Evolutionary conservation across 208 protist species (phyloP).

Genomic region (Acanthamoeba castellanii): DNA sequence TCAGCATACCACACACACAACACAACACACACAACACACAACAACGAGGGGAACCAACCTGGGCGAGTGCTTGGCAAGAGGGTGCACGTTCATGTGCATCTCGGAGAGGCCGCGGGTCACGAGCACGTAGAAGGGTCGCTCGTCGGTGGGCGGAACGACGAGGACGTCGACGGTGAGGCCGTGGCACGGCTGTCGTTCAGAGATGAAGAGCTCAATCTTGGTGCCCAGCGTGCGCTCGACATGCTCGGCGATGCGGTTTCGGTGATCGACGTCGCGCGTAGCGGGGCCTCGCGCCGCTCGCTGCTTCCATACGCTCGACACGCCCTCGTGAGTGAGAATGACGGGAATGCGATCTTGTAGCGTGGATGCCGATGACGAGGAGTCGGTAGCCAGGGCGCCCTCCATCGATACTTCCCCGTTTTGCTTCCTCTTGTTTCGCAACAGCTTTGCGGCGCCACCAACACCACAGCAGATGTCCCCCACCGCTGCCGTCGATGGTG

Average conservation of each 20-base stretch:
- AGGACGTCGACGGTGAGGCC: slow-evolving; percentile 58
- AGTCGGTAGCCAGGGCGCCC: not conserved
- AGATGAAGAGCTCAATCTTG: slow-evolving; percentile 69
- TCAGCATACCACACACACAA: not conserved
- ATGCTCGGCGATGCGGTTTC: slow-evolving; percentile 56
- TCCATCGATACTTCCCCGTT: slow-evolving; percentile 19
- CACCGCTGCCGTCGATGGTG: not conserved
- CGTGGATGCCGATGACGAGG: not conserved
- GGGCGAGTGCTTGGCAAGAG: slow-evolving; percentile 44
- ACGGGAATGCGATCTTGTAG: slow-evolving; percentile 37
- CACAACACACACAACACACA: not conserved
- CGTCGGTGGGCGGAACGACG: slow-evolving; percentile 54
- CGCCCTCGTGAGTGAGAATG: slow-evolving; percentile 60
- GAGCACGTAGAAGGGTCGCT: slow-evolving; percentile 59
- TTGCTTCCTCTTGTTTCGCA: slow-evolving; percentile 42
- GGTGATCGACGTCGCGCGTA: slow-evolving; percentile 44
- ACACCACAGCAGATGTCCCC: slow-evolving; percentile 26
- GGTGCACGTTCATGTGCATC: slow-evolving; percentile 63
- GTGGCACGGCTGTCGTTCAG: slow-evolving; percentile 54
- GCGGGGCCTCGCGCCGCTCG: slow-evolving; percentile 11
- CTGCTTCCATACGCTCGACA: slow-evolving; percentile 56
- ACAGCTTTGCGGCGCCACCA: not conserved
- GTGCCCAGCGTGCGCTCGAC: slow-evolving; percentile 59
- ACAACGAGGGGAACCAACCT: not conserved
- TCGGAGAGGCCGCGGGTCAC: slow-evolving; percentile 57